Evolutionary conservation across 331 rosid species (phyloP), one percentile per base, ranked within the genome.

Genomic region (Malus hybrid): DNA sequence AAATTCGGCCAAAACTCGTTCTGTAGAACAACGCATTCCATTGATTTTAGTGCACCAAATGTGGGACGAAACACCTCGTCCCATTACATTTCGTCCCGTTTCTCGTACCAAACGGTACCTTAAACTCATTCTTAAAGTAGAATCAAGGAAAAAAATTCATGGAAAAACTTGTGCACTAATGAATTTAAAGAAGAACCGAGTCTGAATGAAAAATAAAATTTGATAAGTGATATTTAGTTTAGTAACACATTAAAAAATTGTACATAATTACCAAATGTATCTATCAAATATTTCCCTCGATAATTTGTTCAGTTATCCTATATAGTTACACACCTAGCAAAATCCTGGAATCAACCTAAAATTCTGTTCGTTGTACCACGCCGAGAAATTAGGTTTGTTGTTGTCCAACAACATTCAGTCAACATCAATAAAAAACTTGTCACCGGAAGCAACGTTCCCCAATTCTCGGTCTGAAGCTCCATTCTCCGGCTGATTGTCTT

Each of bases 221-320:
- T 55, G 24, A 7, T 55, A 7, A 18, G 61, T 55, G 26, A 55
- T 55, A 55, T 19, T 3, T 82, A 86, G 48, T 75, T 81, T 93
- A 16, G 0, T 18, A 16, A 52, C 57, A 7, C 13, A 18, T 20
- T n/a, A 20, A 56, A 56, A 56, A 56, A 8, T 56, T 56, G 24
- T n/a, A 56, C 28, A 10, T 12, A 34, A 34, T 34, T 34, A 34
- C 42, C 42, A 0, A 34, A 34, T 34, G 3, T 34, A 34, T 7
- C 10, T 2, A 9, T 34, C 42, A 34, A 36, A 36, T 36, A 36
- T 36, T 2, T 7, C 10, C 10, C 42, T 7, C 10, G 10, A 36
- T 34, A 32, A 32, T 32, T 32, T 32, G 34, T 42, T 42, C 48
- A 42, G 13, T 42, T 10, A 61, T 61, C 14, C 18, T 61, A 30